Evolutionary conservation across 768 basidiomycete genomes (phyloP).

Genomic region (Mycena epipterygia): DNA sequence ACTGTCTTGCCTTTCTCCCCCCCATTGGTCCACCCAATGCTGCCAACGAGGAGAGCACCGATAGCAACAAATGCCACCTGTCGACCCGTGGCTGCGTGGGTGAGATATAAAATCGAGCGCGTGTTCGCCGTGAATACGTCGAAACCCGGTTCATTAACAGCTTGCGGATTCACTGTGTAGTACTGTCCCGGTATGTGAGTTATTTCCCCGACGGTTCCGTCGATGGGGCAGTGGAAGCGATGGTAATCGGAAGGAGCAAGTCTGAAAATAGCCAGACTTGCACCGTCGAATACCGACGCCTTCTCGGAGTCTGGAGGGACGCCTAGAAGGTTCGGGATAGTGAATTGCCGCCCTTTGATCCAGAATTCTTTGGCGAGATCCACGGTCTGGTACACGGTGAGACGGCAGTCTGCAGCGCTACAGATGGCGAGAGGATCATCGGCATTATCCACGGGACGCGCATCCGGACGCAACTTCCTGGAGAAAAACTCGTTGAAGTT

Average conservation of each 20-base stretch:
- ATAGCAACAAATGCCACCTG: conserved; percentile 80
- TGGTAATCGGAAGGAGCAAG: conserved; percentile 89
- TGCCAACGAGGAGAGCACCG: conserved; percentile 87
- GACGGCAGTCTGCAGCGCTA: conserved; percentile 79
- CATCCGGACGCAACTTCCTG: conserved; percentile 68
- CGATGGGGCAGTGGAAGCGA: conserved; percentile 81
- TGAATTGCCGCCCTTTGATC: conserved; percentile 82
- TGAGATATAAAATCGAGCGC: conserved; percentile 68
- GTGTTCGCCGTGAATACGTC: conserved; percentile 78
- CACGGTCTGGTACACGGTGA: conserved; percentile 76
- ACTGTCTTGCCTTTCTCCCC: conserved; percentile 58
- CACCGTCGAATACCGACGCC: conserved; percentile 56
- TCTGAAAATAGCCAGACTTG: conserved; percentile 76
- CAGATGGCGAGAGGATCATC: conserved; percentile 67
- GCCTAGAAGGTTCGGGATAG: conserved; percentile 70
- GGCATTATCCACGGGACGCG: conserved; percentile 71
- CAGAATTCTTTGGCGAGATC: conserved; percentile 77
- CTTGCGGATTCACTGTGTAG: conserved; percentile 86
- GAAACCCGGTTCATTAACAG: conserved; percentile 74
- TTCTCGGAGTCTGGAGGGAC: conserved; percentile 57
- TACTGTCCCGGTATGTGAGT: conserved; percentile 68
- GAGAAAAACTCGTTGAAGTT: conserved; percentile 88
- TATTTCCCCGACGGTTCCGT: conserved; percentile 62
- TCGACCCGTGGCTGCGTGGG: conserved; percentile 58
- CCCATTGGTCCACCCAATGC: conserved; percentile 74